These are phyloP conservation scores for Mycosphaerella sp. DNA, from an alignment of 2,329 filamentous ascomycete genomes.

Conservation along the genomic window DNA sequence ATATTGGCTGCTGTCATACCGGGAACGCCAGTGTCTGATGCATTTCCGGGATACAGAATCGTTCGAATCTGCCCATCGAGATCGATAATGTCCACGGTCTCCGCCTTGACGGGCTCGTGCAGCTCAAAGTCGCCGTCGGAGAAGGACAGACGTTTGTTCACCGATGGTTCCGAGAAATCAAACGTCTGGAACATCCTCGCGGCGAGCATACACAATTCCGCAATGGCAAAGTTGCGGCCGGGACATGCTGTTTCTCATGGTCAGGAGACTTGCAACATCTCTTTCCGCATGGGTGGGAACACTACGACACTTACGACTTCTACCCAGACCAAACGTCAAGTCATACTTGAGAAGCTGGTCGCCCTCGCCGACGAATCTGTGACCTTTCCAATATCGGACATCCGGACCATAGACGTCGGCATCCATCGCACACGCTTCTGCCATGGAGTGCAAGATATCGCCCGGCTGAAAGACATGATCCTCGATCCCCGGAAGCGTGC, in stretches of 20 bases:
- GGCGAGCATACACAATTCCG: conserved; percentile 9
- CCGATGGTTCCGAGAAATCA: conserved; percentile 3
- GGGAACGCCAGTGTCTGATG: conserved; percentile 1
- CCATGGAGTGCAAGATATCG: conserved; percentile 5
- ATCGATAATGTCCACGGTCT: conserved; percentile 2
- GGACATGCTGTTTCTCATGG: conserved; percentile 4
- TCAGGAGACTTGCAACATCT: not conserved
- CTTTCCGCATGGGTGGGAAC: too few species aligned
- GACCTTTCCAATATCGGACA: conserved; percentile 8
- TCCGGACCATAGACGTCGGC: conserved; percentile 5
- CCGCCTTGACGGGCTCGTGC: not conserved
- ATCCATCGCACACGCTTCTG: conserved; percentile 9
- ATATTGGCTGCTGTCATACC: conserved; percentile 7
- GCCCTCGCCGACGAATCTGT: conserved; percentile 8
- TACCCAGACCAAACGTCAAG: conserved; percentile 7
- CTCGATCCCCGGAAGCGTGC: conserved; percentile 8
- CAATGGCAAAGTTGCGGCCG: conserved; percentile 9
- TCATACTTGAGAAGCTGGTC: conserved; percentile 8
- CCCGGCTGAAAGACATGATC: conserved; percentile 9
- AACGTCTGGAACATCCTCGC: conserved; percentile 5
- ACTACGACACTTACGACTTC: conserved; percentile 5
- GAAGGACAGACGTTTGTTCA: not conserved
- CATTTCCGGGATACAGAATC: conserved; percentile 2
- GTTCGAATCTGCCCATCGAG: conserved; percentile 1
- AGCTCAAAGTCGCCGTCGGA: conserved; percentile 5